These are phyloP conservation scores for Brassica nigra DNA, from an alignment of 345 rosid species.

Conservation along the genomic window DNA sequence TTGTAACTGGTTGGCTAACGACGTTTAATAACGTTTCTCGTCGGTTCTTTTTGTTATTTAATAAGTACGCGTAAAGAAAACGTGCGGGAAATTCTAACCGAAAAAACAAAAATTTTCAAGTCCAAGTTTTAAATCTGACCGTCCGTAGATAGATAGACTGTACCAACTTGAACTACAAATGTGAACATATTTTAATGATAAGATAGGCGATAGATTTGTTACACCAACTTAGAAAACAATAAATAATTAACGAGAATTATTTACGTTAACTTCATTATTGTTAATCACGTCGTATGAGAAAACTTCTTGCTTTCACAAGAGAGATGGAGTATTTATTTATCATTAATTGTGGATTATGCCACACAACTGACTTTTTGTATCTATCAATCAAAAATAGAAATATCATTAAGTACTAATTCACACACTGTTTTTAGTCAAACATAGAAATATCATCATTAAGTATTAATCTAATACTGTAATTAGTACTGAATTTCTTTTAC, in stretches of 20 bases:
- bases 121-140: conserved; percentile 17
- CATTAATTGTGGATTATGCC: not conserved
- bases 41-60: not conserved
- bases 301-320: not conserved
- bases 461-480: not conserved
- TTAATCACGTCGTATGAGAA: not conserved
- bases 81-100: conserved; percentile 33
- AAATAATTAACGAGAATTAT: not conserved
- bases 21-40: conserved; percentile 14
- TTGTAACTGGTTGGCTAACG: not conserved
- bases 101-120: not conserved
- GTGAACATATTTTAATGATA: conserved; percentile 9
- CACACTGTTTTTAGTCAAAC: not conserved
- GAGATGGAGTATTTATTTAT: not conserved
- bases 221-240: conserved; percentile 2
- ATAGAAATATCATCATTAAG: not conserved
- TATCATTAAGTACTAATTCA: not conserved
- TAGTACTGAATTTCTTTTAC: not conserved
- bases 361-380: not conserved
- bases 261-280: not conserved
- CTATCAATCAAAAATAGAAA: not conserved
- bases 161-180: not conserved
- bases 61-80: conserved; percentile 23
- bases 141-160: not conserved
- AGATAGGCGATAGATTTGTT: conserved; percentile 15